Percentiles rank a stretch among this genome's conserved stretches.
Conservation (phyloP, 1,284 basidiomycete species). For the Ganoderma lucidum region DNA sequence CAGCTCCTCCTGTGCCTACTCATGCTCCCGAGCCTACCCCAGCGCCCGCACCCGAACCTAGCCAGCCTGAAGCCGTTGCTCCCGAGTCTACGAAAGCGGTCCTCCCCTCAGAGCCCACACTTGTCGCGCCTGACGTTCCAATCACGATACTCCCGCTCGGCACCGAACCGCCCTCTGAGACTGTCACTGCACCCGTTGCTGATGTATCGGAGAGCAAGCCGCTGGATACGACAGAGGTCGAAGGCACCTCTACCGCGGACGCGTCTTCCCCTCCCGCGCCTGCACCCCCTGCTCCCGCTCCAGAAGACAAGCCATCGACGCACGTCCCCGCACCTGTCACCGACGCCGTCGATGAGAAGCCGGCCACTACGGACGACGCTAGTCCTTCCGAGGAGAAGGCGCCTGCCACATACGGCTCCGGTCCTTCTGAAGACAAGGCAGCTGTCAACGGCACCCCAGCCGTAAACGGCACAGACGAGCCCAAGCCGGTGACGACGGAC, state of each 20-base stretch:
- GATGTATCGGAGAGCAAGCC: slow-evolving; percentile 30
- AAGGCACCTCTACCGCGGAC: slow-evolving; percentile 22
- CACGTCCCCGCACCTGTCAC: slow-evolving; percentile 28
- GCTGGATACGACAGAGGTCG: slow-evolving; percentile 30
- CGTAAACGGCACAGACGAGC: slow-evolving; percentile 8
- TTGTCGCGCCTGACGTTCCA: slow-evolving; percentile 29
- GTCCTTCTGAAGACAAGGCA: slow-evolving; percentile 20
- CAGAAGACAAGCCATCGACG: slow-evolving; percentile 27
- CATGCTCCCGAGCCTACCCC: slow-evolving; percentile 1
- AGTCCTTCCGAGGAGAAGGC: slow-evolving; percentile 20
- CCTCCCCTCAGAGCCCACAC: slow-evolving; percentile 27
- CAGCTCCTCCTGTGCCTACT: not conserved
- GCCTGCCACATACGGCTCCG: slow-evolving; percentile 29
- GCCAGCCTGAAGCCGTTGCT: slow-evolving; percentile 13
- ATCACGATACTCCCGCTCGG: slow-evolving; percentile 30
- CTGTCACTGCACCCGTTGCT: slow-evolving; percentile 17
- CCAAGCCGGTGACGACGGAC: slow-evolving; percentile 12
- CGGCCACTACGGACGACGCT: slow-evolving; percentile 27
- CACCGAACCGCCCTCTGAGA: slow-evolving; percentile 23
- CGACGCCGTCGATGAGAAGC: slow-evolving; percentile 22
- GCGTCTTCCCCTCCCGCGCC: not conserved
- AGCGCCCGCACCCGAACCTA: slow-evolving; percentile 16
- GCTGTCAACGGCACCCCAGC: slow-evolving; percentile 29
- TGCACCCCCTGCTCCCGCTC: not conserved
- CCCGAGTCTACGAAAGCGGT: slow-evolving; percentile 22